Evolutionary conservation across 2,329 filamentous ascomycete species (phyloP).

Genomic region (Diplodia corticola): DNA sequence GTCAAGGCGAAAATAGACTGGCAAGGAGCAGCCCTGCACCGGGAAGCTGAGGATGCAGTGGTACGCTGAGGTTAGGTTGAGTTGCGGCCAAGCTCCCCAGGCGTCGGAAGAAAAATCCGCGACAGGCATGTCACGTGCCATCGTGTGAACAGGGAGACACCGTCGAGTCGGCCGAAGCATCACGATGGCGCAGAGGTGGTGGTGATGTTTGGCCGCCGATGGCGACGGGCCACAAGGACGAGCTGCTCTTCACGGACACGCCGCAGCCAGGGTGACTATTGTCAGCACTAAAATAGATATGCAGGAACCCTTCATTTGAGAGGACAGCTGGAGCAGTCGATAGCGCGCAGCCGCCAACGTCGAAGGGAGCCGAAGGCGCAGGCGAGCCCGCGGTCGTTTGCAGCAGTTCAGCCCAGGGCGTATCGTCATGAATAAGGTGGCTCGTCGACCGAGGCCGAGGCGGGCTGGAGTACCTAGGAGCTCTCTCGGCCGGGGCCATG

Average conservation of each 20-base stretch:
- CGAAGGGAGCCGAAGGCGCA: constrained; percentile 2
- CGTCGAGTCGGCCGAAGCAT: neutral
- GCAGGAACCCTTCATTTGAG: constrained; percentile 18
- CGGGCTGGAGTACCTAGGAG: neutral
- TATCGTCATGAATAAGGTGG: neutral
- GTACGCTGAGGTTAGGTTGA: neutral
- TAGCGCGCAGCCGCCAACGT: constrained; percentile 5
- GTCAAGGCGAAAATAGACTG: constrained; percentile 8
- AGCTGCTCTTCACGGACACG: neutral
- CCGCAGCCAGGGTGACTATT: neutral
- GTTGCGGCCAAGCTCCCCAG: neutral
- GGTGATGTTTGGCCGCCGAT: neutral
- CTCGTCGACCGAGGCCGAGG: neutral
- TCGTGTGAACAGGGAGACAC: neutral
- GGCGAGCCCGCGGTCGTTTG: neutral
- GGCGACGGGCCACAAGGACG: neutral
- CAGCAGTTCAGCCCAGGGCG: neutral
- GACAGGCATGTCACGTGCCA: neutral
- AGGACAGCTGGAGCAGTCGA: neutral
- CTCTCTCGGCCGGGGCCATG: neutral
- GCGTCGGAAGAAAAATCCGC: neutral
- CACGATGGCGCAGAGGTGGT: neutral
- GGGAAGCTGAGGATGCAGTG: neutral
- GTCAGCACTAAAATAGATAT: constrained; percentile 22
- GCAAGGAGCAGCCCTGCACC: neutral